Conservation (phyloP, 495 filamentous ascomycete species). For the Xylaria bambusicola region DNA sequence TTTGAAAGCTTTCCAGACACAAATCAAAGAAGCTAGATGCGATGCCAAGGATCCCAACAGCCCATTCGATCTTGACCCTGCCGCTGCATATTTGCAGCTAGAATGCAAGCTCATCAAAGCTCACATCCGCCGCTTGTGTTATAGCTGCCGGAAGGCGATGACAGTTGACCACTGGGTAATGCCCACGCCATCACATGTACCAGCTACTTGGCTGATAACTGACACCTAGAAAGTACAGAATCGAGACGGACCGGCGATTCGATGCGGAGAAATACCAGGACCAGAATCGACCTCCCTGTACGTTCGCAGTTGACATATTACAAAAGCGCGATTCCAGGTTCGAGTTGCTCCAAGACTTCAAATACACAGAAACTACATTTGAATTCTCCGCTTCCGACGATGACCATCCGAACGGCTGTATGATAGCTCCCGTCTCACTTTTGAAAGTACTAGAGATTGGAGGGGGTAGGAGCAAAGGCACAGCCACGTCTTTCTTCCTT, state of each 20-base stretch:
- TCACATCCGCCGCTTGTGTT: background rate
- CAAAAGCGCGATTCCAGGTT: background rate
- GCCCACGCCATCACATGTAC: background rate
- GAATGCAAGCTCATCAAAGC: background rate
- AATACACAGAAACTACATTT: background rate
- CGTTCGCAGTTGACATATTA: background rate
- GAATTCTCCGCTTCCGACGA: background rate
- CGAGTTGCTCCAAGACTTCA: background rate
- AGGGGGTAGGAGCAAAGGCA: background rate
- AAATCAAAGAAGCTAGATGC: background rate
- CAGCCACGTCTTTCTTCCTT: background rate
- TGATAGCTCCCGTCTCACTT: background rate
- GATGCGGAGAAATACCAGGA: background rate
- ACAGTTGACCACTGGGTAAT: background rate
- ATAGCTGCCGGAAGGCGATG: background rate
- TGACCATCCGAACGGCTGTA: background rate
- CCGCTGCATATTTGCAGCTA: background rate
- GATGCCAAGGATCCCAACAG: background rate
- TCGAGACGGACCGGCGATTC: background rate
- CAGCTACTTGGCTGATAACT: background rate
- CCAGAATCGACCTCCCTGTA: background rate
- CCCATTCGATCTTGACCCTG: background rate
- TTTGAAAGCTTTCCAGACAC: background rate
- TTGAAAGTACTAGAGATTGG: background rate
- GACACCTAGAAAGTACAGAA: background rate